Base-by-base conservation (phyloP, 176 grass and related monocot genomes). In the Cenchrus americanus region DNA sequence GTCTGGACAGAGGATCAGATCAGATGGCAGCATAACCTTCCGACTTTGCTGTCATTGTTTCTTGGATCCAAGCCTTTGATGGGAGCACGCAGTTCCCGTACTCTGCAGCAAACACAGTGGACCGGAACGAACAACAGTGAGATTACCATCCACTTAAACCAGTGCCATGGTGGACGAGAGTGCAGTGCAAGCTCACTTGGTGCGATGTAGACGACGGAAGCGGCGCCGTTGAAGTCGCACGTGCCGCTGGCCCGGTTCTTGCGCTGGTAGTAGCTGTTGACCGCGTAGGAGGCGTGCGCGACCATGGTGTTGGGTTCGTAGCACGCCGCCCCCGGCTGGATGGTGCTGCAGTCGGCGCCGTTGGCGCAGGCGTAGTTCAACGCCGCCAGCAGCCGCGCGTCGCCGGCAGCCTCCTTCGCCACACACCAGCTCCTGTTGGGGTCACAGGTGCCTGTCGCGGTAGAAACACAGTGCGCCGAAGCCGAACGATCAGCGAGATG, bases 191-290 rank as follows among this genome's bases (percentile, higher is more conserved):
- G 18, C 75, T 78, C 75, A 78, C 75, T 58, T 75, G 73, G 73
- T 4, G 73, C 76, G 1, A 32, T 14, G 76, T 79, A 34, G 46
- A 73, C 69, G 81, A 75, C 44, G 58, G 8, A 22, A 17, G 88
- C 88, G 21, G 70, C 81, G 41, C 75, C 68, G 17, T 34, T 43
- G 59, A 90, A 90, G 72, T 90, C 88, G 32, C 88, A 90, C n/a
- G 88, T 24, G 6, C 66, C 58, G 13, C 14, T 54, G 0, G 78
- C 83, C 41, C 43, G 46, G 17, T 49, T 47, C 0, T 74, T 78
- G 14, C 66, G 40, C 79, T 90, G 83, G 73, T 86, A 90, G 73
- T 72, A 90, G 54, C 83, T 83, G 72, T 86, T 90, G 71, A 86
- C 83, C 2, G 84, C 83, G 37, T 86, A 78, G 0, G 88, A 83